Base-by-base conservation (phyloP, 2,329 filamentous ascomycete genomes). In the Paecilomyces dactylethromorphus region DNA sequence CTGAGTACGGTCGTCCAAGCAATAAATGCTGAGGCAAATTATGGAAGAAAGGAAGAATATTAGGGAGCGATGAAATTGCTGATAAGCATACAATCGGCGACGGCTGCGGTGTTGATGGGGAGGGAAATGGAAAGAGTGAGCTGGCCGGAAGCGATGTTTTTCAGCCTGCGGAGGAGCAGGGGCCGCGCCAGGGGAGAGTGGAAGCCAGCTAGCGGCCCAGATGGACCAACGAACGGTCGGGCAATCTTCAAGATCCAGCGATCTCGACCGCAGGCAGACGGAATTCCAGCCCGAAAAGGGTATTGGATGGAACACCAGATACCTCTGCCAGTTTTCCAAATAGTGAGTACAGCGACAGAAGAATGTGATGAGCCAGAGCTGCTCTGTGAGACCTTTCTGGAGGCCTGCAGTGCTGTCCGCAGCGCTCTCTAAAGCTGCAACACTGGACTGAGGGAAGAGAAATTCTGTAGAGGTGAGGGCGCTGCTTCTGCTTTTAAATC, bases 131-230 rank as follows among this genome's bases (percentile, higher is more conserved):
- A 52, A 52, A 15, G 21, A 52, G 50, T 52, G 50, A 52, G 50
- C 50, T 52, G 50, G 50, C 50, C 50, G 11, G 22, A 52, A 52
- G 50, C 50, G 50, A 52, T 52, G 50, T 52, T 52, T 52, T 52
- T 26, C 13, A 39, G 22, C 6, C 15, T 51, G 49, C 49, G 22
- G 49, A 51, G n/a, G 49, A 22, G 21, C 50, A 52, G 50, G 49
- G 50, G 50, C 50, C 21, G 50, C 5, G 50, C 50, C 50, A 52
- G 50, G 50, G 50, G 50, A 52, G 21, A 15, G 21, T 29, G 50
- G 13, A n/a, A 45, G 35, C 35, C 35, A 45, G 35, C 35, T 45
- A 45, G 35, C 35, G 35, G 35, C 35, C 21, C 13, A 29, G 50
- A 18, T 52, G 50, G 50, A 13, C 50, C 22, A 29, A 52, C 22